A percentile compares a stretch with the other conserved stretches of the same genome.
These are phyloP conservation scores for Colletotrichum spaethianum DNA, from an alignment of 2,329 filamentous ascomycete genomes.

Conservation along the genomic window DNA sequence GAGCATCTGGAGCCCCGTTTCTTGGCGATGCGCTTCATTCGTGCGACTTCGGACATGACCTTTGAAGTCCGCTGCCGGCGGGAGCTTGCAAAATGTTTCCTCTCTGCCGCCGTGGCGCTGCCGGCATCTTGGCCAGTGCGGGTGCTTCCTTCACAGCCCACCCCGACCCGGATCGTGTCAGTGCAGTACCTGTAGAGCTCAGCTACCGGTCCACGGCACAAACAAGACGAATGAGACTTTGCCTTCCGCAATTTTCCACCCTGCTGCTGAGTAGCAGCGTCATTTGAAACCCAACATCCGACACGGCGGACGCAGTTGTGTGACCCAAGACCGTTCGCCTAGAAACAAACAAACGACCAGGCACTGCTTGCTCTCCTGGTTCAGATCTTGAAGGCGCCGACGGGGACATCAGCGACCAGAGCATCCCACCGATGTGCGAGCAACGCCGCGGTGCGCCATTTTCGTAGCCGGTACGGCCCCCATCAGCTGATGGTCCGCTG, in stretches of 20 bases:
- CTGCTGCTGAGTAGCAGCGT: constrained; percentile 22
- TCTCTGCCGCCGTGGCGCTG: constrained; percentile 22
- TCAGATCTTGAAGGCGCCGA: background rate
- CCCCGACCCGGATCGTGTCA: constrained; percentile 36
- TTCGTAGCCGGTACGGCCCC: constrained; percentile 4
- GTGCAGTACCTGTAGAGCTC: constrained; percentile 24
- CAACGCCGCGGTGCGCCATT: constrained; percentile 31
- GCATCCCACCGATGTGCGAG: constrained; percentile 5
- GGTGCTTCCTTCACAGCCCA: constrained; percentile 11
- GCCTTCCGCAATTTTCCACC: background rate
- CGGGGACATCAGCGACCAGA: constrained; percentile 2
- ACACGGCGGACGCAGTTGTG: constrained; percentile 27
- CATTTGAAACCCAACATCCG: constrained; percentile 38
- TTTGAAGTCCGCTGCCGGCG: constrained; percentile 14
- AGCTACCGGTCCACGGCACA: constrained; percentile 30
- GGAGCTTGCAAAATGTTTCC: constrained; percentile 16
- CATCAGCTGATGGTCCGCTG: constrained; percentile 35
- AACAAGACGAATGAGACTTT: constrained; percentile 22
- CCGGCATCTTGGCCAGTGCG: constrained; percentile 30
- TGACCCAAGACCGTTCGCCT: constrained; percentile 6
- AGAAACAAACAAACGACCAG: background rate
- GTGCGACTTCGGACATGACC: constrained; percentile 35
- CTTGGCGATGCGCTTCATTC: constrained; percentile 30
- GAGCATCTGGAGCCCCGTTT: constrained; percentile 12
- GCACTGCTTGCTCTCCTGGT: constrained; percentile 7